Conservation (phyloP, 2,329 filamentous ascomycete genomes). For the Colletotrichum lupini region DNA sequence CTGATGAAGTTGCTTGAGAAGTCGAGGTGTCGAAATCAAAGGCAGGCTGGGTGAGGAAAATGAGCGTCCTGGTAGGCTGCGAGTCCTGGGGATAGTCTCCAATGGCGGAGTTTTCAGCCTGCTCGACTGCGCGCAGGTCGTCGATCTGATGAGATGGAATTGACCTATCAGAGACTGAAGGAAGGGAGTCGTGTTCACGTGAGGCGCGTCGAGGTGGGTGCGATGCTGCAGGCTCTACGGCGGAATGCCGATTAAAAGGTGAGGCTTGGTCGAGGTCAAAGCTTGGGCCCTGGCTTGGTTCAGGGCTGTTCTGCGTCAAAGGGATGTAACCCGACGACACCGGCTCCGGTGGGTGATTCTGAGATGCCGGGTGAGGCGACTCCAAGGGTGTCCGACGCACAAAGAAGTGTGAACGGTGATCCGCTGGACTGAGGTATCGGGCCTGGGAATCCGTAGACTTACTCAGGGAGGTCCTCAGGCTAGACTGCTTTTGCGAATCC, state of each 20-base stretch:
- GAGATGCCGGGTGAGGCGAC: neutral
- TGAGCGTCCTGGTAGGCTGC: conserved; percentile 1
- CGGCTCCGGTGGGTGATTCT: neutral
- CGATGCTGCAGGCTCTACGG: neutral
- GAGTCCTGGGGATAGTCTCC: neutral
- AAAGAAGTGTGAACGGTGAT: neutral
- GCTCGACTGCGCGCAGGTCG: neutral
- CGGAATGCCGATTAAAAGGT: neutral
- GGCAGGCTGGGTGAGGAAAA: conserved; percentile 26
- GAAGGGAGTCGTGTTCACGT: conserved; percentile 7
- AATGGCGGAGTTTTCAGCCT: neutral
- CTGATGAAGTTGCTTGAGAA: neutral
- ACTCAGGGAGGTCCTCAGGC: conserved; percentile 22
- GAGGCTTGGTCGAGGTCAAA: neutral
- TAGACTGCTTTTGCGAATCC: conserved; percentile 33
- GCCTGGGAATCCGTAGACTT: conserved; percentile 17
- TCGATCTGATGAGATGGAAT: conserved; percentile 30
- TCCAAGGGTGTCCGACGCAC: conserved; percentile 10
- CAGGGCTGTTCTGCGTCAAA: conserved; percentile 5
- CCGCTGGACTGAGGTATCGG: neutral
- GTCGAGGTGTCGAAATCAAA: conserved; percentile 17
- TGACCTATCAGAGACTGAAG: conserved; percentile 6
- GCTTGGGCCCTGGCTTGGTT: neutral
- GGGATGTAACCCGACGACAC: neutral
- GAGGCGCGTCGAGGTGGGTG: neutral